Base-by-base conservation (phyloP, 106 monocot genomes). In the Acanthochlamys bracteata region DNA sequence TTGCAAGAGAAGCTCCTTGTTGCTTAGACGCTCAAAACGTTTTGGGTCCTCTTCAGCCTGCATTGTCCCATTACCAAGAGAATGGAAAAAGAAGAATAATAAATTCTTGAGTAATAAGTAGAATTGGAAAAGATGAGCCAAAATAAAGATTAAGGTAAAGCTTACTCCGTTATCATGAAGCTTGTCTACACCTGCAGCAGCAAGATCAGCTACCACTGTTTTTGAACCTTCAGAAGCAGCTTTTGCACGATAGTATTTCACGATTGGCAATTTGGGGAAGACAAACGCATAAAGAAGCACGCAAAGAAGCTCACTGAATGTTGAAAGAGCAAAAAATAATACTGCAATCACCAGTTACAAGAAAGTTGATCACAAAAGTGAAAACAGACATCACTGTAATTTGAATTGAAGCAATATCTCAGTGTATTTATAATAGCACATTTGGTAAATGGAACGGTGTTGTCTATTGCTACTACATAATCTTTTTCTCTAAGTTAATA, bases 221-320 rank as follows among this genome's bases (percentile, higher is more conserved):
- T 66, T 80, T 14, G 80, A 80, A 25, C 93, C 93, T 74, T 85
- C 81, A 47, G 74, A 64, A 59, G 85, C 85, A 22, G 85, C 85
- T 60, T 81, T 85, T 21, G 75, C 13, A 10, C 85, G 74, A 56
- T 75, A 85, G 27, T 78, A 72, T 41, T 74, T 81, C 33, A 85
- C 85, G 11, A 93, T 83, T 4, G 89, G 85, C 53, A 93, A 51
- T 45, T 89, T 93, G 54, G 93, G 85, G 61, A 93, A 89, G 71
- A 93, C 41, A 33, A 83, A 76, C 15, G 93, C 85, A 59, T 93
- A 89, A 22, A 93, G 64, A 25, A 93, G 69, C 39, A 93, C 59
- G 55, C 85, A 93, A 0, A 89, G 60, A 11, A 93, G 66, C 83
- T 93, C 89, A 11, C 83, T 76, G 52, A 93, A 76, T 53, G 79